A percentile compares a stretch with the other conserved stretches of the same genome.
Evolutionary conservation across 148 eudicot genomes (phyloP).

Genomic region (Limonium bicolor): DNA sequence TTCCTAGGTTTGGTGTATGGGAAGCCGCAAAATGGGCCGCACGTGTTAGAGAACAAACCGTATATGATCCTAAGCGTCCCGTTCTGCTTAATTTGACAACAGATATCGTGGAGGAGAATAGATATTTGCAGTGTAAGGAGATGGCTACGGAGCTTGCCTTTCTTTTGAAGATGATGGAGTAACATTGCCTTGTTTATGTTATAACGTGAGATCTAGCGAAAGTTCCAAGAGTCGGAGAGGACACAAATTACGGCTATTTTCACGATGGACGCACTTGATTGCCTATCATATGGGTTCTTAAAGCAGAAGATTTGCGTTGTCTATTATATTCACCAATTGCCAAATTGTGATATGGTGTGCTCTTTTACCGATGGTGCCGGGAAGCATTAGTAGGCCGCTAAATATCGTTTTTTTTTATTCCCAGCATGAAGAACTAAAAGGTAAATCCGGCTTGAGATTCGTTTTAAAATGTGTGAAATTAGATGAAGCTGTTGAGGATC

Average conservation of each 20-base stretch:
- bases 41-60: conserved; percentile 51
- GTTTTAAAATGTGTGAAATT: no score
- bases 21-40: conserved; percentile 99
- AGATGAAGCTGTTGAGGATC: no score
- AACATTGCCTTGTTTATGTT: conserved; percentile 9
- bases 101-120: conserved; percentile 77
- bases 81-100: conserved; percentile 59
- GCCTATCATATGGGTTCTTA: background rate
- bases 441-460: no score
- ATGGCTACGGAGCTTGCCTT: conserved; percentile 77
- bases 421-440: no score
- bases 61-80: conserved; percentile 66
- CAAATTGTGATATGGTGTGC: no score
- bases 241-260: background rate
- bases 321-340: background rate
- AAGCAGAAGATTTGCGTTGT: background rate
- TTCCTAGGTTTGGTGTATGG: conserved; percentile 82
- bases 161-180: conserved; percentile 58
- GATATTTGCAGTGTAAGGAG: conserved; percentile 79
- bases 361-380: no score
- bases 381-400: no score
- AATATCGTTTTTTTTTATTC: no score
- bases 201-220: no score
- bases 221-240: no score
- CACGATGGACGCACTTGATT: background rate